Conservation (phyloP, 495 filamentous ascomycete species). For the Xylaria bambusicola region DNA sequence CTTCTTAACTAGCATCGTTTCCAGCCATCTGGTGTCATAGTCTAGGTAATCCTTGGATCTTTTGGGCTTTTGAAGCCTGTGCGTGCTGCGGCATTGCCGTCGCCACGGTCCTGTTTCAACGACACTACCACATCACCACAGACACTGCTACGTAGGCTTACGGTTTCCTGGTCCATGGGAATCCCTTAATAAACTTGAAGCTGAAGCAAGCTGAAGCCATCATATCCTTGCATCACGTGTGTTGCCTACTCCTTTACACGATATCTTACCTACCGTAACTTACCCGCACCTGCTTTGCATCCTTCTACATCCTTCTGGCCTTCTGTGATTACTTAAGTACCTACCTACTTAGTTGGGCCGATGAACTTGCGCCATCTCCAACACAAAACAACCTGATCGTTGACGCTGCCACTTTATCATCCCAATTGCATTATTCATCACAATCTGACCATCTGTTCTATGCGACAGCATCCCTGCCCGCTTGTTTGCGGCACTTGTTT, state of each 20-base stretch:
- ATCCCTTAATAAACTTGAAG: background rate
- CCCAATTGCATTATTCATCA: background rate
- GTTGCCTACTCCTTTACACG: too few relatives aligned
- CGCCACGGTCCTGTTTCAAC: too few relatives aligned
- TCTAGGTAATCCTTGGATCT: too few relatives aligned
- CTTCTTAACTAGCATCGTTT: slow-evolving; percentile 21
- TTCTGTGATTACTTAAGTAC: background rate
- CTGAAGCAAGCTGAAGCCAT: slow-evolving; percentile 2
- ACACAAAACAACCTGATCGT: background rate
- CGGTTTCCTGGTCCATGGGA: too few relatives aligned
- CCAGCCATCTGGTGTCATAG: slow-evolving; percentile 5
- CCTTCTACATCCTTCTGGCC: background rate
- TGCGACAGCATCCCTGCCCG: background rate
- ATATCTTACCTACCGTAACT: background rate
- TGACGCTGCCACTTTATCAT: background rate
- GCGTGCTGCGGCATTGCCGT: too few relatives aligned
- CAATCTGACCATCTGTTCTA: background rate
- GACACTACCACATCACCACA: too few relatives aligned
- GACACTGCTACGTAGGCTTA: too few relatives aligned
- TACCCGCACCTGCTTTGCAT: background rate
- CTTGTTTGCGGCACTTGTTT: background rate
- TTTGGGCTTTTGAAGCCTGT: too few relatives aligned
- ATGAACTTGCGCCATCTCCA: slow-evolving; percentile 1
- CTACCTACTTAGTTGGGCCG: too few relatives aligned
- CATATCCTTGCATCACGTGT: slow-evolving; percentile 10